Conservation (phyloP, 371 early-diverging fungal species). For the Mortierella sp. region DNA sequence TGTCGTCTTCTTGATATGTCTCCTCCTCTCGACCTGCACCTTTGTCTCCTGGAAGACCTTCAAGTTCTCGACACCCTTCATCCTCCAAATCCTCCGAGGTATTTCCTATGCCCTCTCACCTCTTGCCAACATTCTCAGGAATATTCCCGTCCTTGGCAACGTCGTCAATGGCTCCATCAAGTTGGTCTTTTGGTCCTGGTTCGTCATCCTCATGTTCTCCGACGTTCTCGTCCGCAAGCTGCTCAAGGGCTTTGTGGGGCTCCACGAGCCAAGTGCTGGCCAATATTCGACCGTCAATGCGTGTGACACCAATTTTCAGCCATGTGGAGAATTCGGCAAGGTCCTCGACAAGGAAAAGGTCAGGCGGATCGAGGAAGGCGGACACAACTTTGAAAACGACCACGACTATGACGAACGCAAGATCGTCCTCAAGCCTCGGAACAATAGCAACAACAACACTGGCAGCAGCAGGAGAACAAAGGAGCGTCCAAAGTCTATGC, state of each 20-base stretch:
- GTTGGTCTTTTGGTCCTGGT: slow-evolving; percentile 49
- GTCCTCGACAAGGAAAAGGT: slow-evolving; percentile 52
- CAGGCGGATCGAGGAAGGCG: slow-evolving; percentile 52
- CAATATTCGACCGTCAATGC: slow-evolving; percentile 54
- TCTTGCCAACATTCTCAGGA: slow-evolving; percentile 36
- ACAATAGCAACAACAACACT: neutral
- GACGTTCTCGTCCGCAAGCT: slow-evolving; percentile 52
- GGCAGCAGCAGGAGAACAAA: slow-evolving; percentile 10
- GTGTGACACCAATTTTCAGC: slow-evolving; percentile 57
- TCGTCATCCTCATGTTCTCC: slow-evolving; percentile 51
- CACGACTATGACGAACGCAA: slow-evolving; percentile 42
- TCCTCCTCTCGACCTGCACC: slow-evolving; percentile 55
- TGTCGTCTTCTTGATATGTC: slow-evolving; percentile 41
- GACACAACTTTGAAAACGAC: slow-evolving; percentile 49
- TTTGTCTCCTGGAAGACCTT: slow-evolving; percentile 56
- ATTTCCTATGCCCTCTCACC: slow-evolving; percentile 42
- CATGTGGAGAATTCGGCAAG: slow-evolving; percentile 57
- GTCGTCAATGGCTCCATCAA: slow-evolving; percentile 49
- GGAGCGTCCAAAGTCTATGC: slow-evolving; percentile 42
- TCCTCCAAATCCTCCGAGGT: slow-evolving; percentile 45
- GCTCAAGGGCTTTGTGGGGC: slow-evolving; percentile 51
- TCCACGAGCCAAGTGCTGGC: slow-evolving; percentile 55
- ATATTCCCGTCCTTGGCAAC: slow-evolving; percentile 51
- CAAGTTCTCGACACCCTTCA: slow-evolving; percentile 46
- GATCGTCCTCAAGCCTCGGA: slow-evolving; percentile 11